phyloP scores from a whole-genome alignment of 129 eudicot genomes.

The Logfia minima region DNA sequence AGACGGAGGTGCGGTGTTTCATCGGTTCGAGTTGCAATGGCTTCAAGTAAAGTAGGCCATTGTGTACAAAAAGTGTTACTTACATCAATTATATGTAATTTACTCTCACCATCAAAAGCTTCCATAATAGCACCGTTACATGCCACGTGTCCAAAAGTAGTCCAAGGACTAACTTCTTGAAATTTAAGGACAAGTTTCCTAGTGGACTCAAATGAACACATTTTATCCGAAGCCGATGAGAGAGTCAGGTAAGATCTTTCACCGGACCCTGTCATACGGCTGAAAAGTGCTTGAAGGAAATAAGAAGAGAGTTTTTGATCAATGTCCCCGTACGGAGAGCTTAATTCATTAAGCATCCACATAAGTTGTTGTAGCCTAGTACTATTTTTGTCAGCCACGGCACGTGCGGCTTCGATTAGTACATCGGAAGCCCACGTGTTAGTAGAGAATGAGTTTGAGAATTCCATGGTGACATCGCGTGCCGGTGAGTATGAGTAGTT shows the following conservation, averaged over 20 bases:
- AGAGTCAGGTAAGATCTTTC: slow-evolving; percentile 49
- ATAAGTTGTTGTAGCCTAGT: slow-evolving; percentile 66
- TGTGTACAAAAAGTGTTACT: slow-evolving; percentile 88
- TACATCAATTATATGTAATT: slow-evolving; percentile 70
- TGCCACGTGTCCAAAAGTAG: slow-evolving; percentile 95
- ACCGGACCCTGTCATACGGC: slow-evolving; percentile 85
- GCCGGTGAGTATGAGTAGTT: slow-evolving; percentile 45
- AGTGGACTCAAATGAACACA: slow-evolving; percentile 66
- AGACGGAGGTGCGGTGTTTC: slow-evolving; percentile 81
- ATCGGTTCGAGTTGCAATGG: slow-evolving; percentile 76
- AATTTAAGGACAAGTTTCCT: slow-evolving; percentile 68
- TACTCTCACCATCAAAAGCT: slow-evolving; percentile 69
- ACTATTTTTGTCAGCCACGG: slow-evolving; percentile 60
- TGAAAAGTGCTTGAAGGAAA: slow-evolving; percentile 78
- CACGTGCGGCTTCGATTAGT: slow-evolving; percentile 65
- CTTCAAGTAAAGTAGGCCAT: slow-evolving; percentile 94
- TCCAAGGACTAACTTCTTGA: slow-evolving; percentile 98
- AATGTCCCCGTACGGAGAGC: slow-evolving; percentile 81
- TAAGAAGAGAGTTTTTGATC: slow-evolving; percentile 83
- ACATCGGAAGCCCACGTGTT: slow-evolving; percentile 66
- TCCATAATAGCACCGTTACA: slow-evolving; percentile 89
- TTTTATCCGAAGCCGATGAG: slow-evolving; percentile 53
- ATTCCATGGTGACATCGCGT: slow-evolving; percentile 56
- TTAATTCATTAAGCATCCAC: slow-evolving; percentile 90
- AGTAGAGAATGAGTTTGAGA: slow-evolving; percentile 46